Percentiles rank a stretch among this genome's conserved stretches.
Evolutionary conservation across 1,139 yeast genomes (phyloP).

Genomic region (Saccharomyces hybrid): DNA sequence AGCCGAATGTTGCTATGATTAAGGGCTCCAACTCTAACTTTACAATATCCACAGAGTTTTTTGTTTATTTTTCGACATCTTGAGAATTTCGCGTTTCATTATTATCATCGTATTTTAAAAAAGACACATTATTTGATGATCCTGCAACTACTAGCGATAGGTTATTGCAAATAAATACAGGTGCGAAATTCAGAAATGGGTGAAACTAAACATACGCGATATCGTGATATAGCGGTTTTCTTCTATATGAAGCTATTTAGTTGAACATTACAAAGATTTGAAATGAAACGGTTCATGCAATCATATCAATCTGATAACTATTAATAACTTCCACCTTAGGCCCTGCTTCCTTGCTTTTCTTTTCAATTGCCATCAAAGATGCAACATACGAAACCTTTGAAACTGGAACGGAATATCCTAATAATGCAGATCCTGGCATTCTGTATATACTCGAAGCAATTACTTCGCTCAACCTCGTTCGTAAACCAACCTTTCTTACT

Average conservation of each 20-base stretch:
- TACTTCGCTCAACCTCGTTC: constrained; percentile 16
- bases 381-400: constrained; percentile 17
- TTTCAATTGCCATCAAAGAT: constrained; percentile 11
- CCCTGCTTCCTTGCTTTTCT: constrained; percentile 2
- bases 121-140: no score
- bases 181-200: no score
- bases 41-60: neutral
- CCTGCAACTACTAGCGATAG: no score
- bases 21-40: no score
- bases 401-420: constrained; percentile 25
- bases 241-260: neutral
- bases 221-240: neutral
- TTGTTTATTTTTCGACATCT: neutral
- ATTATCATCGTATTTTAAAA: no score
- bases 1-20: no score
- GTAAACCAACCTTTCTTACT: constrained; percentile 15
- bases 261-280: no score
- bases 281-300: constrained; percentile 4
- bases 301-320: constrained; percentile 18
- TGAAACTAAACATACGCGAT: no score
- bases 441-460: constrained; percentile 19
- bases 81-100: neutral
- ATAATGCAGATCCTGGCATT: constrained; percentile 19
- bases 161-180: no score
- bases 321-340: constrained; percentile 12